phyloP scores from a whole-genome alignment of 2,329 filamentous ascomycete species.

The Camillea tinctor region DNA sequence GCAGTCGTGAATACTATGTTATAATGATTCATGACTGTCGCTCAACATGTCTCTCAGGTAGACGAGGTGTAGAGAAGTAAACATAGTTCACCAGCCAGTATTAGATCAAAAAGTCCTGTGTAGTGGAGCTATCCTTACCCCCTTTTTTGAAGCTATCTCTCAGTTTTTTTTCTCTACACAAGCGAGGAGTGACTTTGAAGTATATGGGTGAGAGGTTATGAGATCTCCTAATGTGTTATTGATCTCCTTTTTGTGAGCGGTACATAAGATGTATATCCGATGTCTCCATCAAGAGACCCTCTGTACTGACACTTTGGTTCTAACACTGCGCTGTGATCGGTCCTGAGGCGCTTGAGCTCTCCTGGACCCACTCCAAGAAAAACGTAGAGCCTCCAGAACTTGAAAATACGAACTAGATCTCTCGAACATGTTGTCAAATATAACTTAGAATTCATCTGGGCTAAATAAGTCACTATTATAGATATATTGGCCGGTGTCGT shows the following conservation, averaged over 20 bases:
- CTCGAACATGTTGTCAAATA: slow-evolving; percentile 16
- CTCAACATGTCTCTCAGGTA: slow-evolving; percentile 13
- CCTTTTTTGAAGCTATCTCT: slow-evolving; percentile 4
- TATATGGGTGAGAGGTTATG: slow-evolving; percentile 3
- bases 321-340: slow-evolving; percentile 6
- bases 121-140: neutral
- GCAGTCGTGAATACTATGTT: slow-evolving; percentile 17
- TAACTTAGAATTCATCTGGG: slow-evolving; percentile 8
- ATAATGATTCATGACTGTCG: slow-evolving; percentile 15
- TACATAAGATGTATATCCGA: neutral
- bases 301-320: slow-evolving; percentile 1
- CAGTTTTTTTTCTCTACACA: slow-evolving; percentile 4
- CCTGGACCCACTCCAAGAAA: slow-evolving; percentile 16
- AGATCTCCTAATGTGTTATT: slow-evolving; percentile 10
- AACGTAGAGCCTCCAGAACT: slow-evolving; percentile 15
- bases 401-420: slow-evolving; percentile 14
- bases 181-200: slow-evolving; percentile 3
- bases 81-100: neutral
- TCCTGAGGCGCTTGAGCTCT: slow-evolving; percentile 15
- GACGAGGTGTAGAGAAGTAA: slow-evolving; percentile 16
- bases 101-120: neutral
- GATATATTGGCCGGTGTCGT: neutral
- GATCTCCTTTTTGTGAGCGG: slow-evolving; percentile 6
- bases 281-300: neutral
- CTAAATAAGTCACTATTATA: slow-evolving; percentile 14